Evolutionary conservation across 2,329 filamentous ascomycete genomes (phyloP), one percentile per base, ranked within the genome.

Genomic region (Monilinia fructicola): DNA sequence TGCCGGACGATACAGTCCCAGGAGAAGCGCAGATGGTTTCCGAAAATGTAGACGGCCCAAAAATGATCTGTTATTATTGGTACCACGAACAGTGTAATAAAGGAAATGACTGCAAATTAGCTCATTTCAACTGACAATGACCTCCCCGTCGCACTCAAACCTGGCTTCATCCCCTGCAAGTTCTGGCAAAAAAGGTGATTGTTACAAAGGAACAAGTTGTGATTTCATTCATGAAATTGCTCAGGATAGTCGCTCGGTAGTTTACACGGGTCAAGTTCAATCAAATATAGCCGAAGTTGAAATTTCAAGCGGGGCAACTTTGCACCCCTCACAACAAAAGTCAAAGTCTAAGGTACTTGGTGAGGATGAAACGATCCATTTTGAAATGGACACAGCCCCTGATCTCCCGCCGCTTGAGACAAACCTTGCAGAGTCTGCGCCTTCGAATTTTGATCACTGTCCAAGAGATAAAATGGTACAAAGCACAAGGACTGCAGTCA

Each of bases 41-140:
- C 5, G 23, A 28, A 9, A 31, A 38, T n/a, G 21, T n/a, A 7
- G 11, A 40, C 5, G 23, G 38, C 18, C 53, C 40, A 10, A 42
- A 44, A 21, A 21, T 16, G 31, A 58, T 65, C 7, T 65, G 64
- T 28, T 65, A 53, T 53, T 60, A 38, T 3, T 65, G 64, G 64
- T 61, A 44, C 54, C 16, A n/a, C 3, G 12, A 58, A 21, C 59
- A 68, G 18, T 70, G 69, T 35, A 38, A n/a, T 1, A 61, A 61
- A 44, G 54, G 64, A 12, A 31, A 38, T 65, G 48, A 31, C 23
- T 65, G 64, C 18, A 53, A 53, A 23, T 44, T 60, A 16, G 44
- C 21, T 16, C 50, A 65, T 31, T 31, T 55, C 56, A 21, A 61
- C n/a, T 18, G 63, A 67, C n/a, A 40, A 59, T 35, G 18, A 31